Conservation (phyloP, 73 alveolate genomes). For the Stentor coeruleus region DNA sequence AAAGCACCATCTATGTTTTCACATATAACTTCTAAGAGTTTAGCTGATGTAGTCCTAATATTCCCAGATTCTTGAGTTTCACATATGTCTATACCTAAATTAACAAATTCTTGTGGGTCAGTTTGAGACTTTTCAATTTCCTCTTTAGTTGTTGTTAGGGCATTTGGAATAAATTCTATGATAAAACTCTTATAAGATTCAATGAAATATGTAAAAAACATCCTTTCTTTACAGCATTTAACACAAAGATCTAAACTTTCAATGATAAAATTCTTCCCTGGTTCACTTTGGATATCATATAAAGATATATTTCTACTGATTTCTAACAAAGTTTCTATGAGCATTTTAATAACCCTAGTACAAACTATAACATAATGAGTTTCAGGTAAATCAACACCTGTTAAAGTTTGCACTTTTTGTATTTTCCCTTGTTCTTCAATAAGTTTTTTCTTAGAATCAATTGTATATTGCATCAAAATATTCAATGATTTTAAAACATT, state of each 20-base stretch:
- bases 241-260: not conserved
- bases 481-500: conserved; percentile 14
- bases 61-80: conserved; percentile 30
- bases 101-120: conserved; percentile 25
- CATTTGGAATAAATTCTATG: not conserved
- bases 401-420: too few species aligned
- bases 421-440: conserved; percentile 35
- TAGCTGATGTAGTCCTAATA: conserved; percentile 10
- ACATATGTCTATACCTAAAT: conserved; percentile 8
- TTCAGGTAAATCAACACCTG: conserved; percentile 13
- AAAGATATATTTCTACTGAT: not conserved
- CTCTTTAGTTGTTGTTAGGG: not conserved
- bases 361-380: not conserved
- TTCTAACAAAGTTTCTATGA: not conserved
- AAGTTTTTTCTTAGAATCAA: conserved; percentile 17
- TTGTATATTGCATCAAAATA: not conserved
- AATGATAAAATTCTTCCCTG: not conserved
- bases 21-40: conserved; percentile 17
- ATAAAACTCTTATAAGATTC: not conserved
- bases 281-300: not conserved
- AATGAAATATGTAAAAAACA: not conserved
- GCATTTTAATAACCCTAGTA: not conserved
- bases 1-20: conserved; percentile 25
- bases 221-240: not conserved
- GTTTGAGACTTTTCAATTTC: not conserved